These are phyloP conservation scores for Otatea glauca DNA, from an alignment of 176 grass and related monocot genomes.

Conservation along the genomic window DNA sequence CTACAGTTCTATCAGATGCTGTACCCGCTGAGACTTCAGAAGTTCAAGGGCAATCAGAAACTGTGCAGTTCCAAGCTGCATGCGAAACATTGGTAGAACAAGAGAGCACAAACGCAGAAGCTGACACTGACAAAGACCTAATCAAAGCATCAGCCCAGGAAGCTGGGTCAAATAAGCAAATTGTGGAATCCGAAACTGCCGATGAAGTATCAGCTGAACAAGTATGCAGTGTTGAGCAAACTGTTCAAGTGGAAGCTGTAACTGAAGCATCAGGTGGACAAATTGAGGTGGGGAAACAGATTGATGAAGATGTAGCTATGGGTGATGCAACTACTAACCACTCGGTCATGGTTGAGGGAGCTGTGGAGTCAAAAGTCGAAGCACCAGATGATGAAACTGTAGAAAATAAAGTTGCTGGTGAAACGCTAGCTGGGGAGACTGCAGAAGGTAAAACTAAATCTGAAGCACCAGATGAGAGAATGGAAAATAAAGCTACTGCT, in stretches of 20 bases:
- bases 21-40: conserved; percentile 15
- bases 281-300: conserved; percentile 9
- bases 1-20: conserved; percentile 9
- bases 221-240: conserved; percentile 14
- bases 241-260: conserved; percentile 28
- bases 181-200: background rate
- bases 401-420: conserved; percentile 7
- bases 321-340: background rate
- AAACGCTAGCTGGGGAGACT: background rate
- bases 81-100: background rate
- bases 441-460: conserved; percentile 16
- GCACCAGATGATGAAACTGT: conserved; percentile 11
- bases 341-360: conserved; percentile 7
- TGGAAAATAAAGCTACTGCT: conserved; percentile 29
- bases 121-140: conserved; percentile 9
- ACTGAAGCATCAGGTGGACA: conserved; percentile 31
- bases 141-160: background rate
- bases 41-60: conserved; percentile 12
- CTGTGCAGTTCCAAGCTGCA: background rate
- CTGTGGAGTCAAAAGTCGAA: conserved; percentile 6
- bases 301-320: conserved; percentile 32
- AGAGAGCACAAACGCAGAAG: conserved; percentile 7
- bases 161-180: background rate
- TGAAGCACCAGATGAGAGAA: conserved; percentile 17
- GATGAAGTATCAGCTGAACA: conserved; percentile 23